Evolutionary conservation across 768 basidiomycete genomes (phyloP).

Genomic region (Naganishia randhawae): DNA sequence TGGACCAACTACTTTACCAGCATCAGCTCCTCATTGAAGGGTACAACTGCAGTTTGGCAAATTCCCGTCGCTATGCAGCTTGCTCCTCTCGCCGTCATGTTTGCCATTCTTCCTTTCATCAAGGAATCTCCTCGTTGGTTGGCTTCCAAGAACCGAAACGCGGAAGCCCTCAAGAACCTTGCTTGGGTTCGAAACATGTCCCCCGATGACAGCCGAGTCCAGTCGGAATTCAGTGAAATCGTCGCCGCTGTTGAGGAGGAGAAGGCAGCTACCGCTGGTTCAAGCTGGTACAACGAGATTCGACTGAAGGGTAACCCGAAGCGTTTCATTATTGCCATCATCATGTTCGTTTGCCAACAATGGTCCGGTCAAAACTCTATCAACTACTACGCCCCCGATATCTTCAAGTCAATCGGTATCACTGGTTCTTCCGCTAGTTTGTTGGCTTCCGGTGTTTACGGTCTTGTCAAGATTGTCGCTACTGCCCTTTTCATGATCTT

Average conservation of each 20-base stretch:
- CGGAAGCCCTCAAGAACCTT: constrained; percentile 56
- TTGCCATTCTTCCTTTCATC: constrained; percentile 37
- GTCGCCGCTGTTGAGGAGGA: constrained; percentile 75
- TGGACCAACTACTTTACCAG: constrained; percentile 29
- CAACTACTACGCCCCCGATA: constrained; percentile 50
- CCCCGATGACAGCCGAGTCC: constrained; percentile 46
- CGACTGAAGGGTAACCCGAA: constrained; percentile 74
- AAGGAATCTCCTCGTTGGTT: constrained; percentile 52
- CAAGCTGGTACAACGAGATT: constrained; percentile 69
- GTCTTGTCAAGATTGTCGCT: constrained; percentile 53
- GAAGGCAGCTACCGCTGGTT: constrained; percentile 61
- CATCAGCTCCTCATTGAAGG: constrained; percentile 4
- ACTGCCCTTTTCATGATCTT: constrained; percentile 51
- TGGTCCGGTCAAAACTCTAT: constrained; percentile 69
- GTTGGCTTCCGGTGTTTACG: constrained; percentile 52
- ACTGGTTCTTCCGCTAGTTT: constrained; percentile 45
- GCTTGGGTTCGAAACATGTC: constrained; percentile 50
- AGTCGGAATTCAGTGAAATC: constrained; percentile 60
- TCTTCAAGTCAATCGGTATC: constrained; percentile 50
- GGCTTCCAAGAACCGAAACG: constrained; percentile 47
- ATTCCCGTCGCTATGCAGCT: constrained; percentile 48
- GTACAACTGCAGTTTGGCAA: constrained; percentile 33
- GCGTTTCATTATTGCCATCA: constrained; percentile 72
- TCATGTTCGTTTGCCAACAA: constrained; percentile 68
- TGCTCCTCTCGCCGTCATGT: constrained; percentile 51